phyloP scores from a whole-genome alignment of 2,329 filamentous ascomycete species.

The Neofusicoccum sp. region DNA sequence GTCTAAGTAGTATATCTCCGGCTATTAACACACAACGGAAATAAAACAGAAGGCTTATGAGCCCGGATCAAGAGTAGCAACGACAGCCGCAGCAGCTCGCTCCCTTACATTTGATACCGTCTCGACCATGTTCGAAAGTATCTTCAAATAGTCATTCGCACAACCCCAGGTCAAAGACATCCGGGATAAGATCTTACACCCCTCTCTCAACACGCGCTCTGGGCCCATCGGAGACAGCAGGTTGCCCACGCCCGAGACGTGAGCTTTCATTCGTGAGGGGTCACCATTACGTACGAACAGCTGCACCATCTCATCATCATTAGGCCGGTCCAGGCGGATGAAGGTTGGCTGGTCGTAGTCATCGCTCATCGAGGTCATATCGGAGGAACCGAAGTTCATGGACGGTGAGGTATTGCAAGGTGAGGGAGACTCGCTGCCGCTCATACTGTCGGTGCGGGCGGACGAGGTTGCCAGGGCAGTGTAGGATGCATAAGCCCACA shows the following conservation, averaged over 20 bases:
- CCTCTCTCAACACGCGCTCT: neutral
- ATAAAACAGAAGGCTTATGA: too few relatives aligned
- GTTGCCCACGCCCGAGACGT: constrained; percentile 55
- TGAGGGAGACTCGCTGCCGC: neutral
- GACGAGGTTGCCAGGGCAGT: neutral
- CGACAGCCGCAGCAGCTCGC: neutral
- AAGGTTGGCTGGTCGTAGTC: constrained; percentile 32
- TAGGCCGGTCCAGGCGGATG: constrained; percentile 55
- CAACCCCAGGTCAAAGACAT: constrained; percentile 2
- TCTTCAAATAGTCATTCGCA: neutral
- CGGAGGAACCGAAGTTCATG: neutral
- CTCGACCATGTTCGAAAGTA: constrained; percentile 1
- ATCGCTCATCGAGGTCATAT: neutral
- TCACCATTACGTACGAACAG: constrained; percentile 53
- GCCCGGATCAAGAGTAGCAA: too few relatives aligned
- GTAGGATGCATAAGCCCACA: constrained; percentile 46
- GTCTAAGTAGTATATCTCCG: too few relatives aligned
- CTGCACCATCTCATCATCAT: constrained; percentile 59
- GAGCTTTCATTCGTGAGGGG: constrained; percentile 44
- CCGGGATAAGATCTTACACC: neutral
- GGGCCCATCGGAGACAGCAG: constrained; percentile 25
- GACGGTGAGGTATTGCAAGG: neutral
- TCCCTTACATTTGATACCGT: neutral
- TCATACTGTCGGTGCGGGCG: neutral
- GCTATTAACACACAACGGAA: too few relatives aligned